Percentiles rank a stretch among this genome's conserved stretches.
These are phyloP conservation scores for Xylaria sp. DNA, from an alignment of 2,329 filamentous ascomycete genomes.

Conservation along the genomic window DNA sequence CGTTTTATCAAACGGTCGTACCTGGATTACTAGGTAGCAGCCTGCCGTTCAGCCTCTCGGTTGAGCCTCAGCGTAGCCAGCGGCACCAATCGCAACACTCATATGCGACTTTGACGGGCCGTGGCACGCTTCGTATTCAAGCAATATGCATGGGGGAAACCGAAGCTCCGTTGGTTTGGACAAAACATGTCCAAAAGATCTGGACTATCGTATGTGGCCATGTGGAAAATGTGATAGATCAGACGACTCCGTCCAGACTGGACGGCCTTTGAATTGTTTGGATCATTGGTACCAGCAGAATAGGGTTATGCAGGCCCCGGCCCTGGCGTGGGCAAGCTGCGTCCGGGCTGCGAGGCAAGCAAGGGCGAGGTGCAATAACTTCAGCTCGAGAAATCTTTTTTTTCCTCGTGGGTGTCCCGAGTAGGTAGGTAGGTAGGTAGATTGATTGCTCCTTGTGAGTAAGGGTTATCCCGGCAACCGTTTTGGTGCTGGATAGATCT, in stretches of 20 bases:
- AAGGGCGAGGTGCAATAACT: conserved; percentile 3
- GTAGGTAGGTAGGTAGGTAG: background rate
- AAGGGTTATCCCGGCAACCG: background rate
- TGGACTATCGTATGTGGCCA: background rate
- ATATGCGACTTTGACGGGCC: background rate
- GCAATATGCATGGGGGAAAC: background rate
- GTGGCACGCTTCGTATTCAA: background rate
- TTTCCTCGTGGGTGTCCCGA: background rate
- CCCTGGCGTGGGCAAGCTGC: conserved; percentile 27
- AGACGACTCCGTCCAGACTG: conserved; percentile 11
- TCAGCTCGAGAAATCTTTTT: conserved; percentile 1
- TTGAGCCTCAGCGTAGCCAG: conserved; percentile 12
- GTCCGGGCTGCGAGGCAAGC: conserved; percentile 10
- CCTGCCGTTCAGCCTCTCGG: conserved; percentile 10
- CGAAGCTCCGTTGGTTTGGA: background rate
- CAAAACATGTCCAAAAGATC: background rate
- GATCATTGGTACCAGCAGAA: conserved; percentile 13
- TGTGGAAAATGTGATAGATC: conserved; percentile 27
- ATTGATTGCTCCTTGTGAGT: conserved; percentile 7
- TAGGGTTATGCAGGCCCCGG: conserved; percentile 23
- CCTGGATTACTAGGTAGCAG: background rate
- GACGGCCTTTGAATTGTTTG: conserved; percentile 17
- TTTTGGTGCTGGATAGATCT: background rate
- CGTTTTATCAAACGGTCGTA: conserved; percentile 1
- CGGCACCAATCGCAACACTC: background rate